phyloP scores from a whole-genome alignment of 2,329 filamentous ascomycete species.

The Verticillium nubilum region DNA sequence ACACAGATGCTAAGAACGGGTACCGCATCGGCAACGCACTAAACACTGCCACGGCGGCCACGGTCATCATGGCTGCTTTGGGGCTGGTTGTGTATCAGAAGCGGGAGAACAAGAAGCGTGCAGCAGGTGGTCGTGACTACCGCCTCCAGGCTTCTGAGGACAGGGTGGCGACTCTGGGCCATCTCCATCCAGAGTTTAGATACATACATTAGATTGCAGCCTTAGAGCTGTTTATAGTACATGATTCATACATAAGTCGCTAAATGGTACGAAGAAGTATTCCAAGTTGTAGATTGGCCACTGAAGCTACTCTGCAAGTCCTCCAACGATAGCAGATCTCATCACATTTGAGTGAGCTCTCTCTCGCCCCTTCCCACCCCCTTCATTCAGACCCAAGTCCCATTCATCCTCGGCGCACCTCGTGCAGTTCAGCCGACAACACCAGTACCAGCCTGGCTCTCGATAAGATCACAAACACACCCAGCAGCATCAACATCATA shows the following conservation, averaged over 20 bases:
- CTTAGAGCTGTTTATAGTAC: too few relatives aligned
- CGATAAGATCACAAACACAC: conserved; percentile 12
- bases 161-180: conserved; percentile 15
- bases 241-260: too few relatives aligned
- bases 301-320: too few relatives aligned
- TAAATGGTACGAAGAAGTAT: too few relatives aligned
- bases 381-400: neutral
- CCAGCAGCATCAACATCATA: conserved; percentile 19
- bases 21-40: conserved; percentile 20
- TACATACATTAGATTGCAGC: conserved; percentile 15
- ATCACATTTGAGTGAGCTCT: too few relatives aligned
- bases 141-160: conserved; percentile 12
- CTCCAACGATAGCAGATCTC: too few relatives aligned
- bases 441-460: conserved; percentile 11
- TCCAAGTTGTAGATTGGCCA: too few relatives aligned
- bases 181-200: conserved; percentile 18
- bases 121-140: conserved; percentile 16
- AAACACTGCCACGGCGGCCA: conserved; percentile 17
- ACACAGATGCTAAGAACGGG: conserved; percentile 18
- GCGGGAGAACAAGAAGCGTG: conserved; percentile 20
- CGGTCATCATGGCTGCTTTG: conserved; percentile 16
- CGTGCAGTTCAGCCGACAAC: neutral
- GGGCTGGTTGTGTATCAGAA: conserved; percentile 14
- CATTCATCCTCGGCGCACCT: neutral
- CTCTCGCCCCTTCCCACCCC: neutral